Percentiles rank a stretch among this genome's conserved stretches.
These are phyloP conservation scores for Herpotrichia juniperi DNA, from an alignment of 2,329 filamentous ascomycete species.

Conservation along the genomic window DNA sequence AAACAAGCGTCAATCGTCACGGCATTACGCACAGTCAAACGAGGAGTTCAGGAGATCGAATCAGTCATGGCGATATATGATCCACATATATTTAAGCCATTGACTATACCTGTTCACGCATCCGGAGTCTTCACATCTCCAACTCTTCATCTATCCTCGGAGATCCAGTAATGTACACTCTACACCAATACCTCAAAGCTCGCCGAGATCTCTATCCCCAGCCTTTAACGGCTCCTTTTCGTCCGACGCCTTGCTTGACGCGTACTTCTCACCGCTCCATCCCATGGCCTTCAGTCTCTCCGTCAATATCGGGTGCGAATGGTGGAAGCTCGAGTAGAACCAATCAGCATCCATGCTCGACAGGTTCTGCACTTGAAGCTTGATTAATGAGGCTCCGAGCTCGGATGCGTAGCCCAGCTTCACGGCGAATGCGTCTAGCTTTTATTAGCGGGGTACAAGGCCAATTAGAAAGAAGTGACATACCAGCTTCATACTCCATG, in stretches of 20 bases:
- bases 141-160: neutral
- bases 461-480: slow-evolving; percentile 3
- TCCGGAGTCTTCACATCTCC: neutral
- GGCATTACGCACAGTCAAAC: slow-evolving; percentile 8
- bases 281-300: slow-evolving; percentile 90
- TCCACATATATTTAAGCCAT: slow-evolving; percentile 6
- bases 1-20: neutral
- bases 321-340: slow-evolving; percentile 98
- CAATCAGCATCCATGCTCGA: slow-evolving; percentile 99
- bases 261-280: slow-evolving; percentile 74
- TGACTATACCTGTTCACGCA: neutral
- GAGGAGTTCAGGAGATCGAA: slow-evolving; percentile 7
- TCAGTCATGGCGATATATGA: slow-evolving; percentile 2
- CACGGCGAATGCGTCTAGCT: slow-evolving; percentile 78
- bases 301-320: slow-evolving; percentile 94
- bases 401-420: slow-evolving; percentile 82
- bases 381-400: slow-evolving; percentile 87
- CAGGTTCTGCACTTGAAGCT: slow-evolving; percentile 97
- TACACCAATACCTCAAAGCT: neutral
- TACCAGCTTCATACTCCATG: slow-evolving; percentile 93
- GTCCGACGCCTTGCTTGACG: slow-evolving; percentile 58
- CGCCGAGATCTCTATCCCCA: slow-evolving; percentile 76
- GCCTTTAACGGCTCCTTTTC: slow-evolving; percentile 69
- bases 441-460: neutral
- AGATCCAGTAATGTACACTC: neutral